These are phyloP conservation scores for Chrysophaeum taylorii DNA, from an alignment of 352 stramenopile genomes.

Conservation along the genomic window DNA sequence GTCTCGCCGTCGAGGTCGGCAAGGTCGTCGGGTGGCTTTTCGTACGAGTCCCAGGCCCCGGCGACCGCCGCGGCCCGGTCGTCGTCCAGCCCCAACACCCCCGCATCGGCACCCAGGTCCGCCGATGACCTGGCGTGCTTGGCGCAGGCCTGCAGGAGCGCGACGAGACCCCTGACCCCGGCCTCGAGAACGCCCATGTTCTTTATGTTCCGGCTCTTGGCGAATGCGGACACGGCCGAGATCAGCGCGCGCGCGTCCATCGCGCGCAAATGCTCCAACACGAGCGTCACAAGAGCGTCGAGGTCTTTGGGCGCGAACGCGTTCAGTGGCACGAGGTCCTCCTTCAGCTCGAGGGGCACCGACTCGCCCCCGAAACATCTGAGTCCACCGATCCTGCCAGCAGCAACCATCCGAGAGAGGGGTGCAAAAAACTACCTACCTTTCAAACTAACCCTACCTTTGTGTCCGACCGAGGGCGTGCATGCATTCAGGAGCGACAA, in stretches of 20 bases:
- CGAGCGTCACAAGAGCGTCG: neutral
- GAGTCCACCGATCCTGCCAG: neutral
- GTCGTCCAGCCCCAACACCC: neutral
- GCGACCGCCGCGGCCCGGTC: neutral
- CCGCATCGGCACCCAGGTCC: neutral
- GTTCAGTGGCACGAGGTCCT: neutral
- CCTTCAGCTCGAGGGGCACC: neutral
- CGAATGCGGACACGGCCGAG: neutral
- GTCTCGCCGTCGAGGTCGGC: neutral
- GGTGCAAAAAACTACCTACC: no score
- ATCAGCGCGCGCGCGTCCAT: neutral
- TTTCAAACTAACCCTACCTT: no score
- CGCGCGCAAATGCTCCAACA: neutral
- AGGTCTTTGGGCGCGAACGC: neutral
- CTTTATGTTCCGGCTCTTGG: neutral
- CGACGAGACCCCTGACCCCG: neutral
- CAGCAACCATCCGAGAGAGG: no score
- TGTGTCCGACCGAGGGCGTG: no score
- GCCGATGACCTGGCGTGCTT: neutral
- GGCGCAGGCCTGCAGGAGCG: neutral
- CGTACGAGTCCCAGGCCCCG: neutral
- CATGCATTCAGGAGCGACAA: no score
- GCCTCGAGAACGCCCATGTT: neutral
- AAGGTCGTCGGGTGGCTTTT: neutral
- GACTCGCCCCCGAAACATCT: neutral